Conservation (phyloP, 371 early-diverging fungal species). For the Gilbertella persicaria region DNA sequence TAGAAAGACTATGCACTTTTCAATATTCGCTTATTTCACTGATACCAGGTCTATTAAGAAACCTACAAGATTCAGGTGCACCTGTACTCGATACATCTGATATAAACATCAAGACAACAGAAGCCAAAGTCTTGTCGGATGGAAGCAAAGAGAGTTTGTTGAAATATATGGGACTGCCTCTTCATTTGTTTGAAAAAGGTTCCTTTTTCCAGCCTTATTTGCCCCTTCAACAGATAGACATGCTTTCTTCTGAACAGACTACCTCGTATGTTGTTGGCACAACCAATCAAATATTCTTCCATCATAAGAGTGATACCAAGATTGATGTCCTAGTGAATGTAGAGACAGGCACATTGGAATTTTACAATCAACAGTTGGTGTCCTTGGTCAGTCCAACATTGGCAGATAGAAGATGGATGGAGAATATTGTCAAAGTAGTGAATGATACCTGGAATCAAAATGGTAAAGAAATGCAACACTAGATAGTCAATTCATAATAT, state of each 20-base stretch:
- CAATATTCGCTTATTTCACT: slow-evolving; percentile 79
- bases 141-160: slow-evolving; percentile 52
- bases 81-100: slow-evolving; percentile 51
- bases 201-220: slow-evolving; percentile 84
- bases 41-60: slow-evolving; percentile 64
- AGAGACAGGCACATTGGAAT: slow-evolving; percentile 76
- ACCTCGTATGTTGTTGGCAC: slow-evolving; percentile 76
- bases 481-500: neutral
- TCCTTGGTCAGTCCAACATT: slow-evolving; percentile 50
- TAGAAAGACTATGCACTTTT: slow-evolving; percentile 77
- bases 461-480: slow-evolving; percentile 33
- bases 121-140: slow-evolving; percentile 33
- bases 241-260: slow-evolving; percentile 66
- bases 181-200: slow-evolving; percentile 75
- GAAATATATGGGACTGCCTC: slow-evolving; percentile 67
- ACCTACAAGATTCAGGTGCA: slow-evolving; percentile 67
- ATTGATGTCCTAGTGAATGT: slow-evolving; percentile 80
- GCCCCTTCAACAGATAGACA: slow-evolving; percentile 85
- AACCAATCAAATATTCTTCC: slow-evolving; percentile 79
- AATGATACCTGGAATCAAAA: slow-evolving; percentile 55
- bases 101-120: slow-evolving; percentile 22
- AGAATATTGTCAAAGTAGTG: slow-evolving; percentile 59
- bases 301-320: slow-evolving; percentile 67
- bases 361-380: slow-evolving; percentile 60
- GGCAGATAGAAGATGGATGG: slow-evolving; percentile 69